Base-by-base conservation (phyloP, 108 stramenopile genomes). In the Nitzschia sp. region DNA sequence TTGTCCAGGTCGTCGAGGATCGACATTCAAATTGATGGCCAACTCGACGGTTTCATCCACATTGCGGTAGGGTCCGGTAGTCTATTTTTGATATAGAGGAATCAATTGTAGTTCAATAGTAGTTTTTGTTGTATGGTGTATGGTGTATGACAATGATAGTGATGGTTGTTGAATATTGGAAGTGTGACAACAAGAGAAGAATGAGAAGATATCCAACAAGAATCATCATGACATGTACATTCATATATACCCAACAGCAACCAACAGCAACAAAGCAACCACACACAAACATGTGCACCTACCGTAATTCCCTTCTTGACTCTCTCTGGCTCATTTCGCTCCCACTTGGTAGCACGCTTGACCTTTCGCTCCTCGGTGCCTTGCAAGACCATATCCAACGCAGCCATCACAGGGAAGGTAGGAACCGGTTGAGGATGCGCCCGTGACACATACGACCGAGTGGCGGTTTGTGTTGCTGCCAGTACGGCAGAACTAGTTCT, bases 1-100 rank as follows among this genome's bases (percentile, higher is more conserved):
- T 69, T 98, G 96, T 46, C 94, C 94, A 8, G 96, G 89, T 73
- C 96, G 96, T 24, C 98, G 84, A 10, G 96, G 96, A 79, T 98
- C 98, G 1, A 98, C 58, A 75, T 93, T 94, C 42, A 96, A 72
- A 52, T 90, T 86, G 38, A 98, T 53, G 14, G 92, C 90, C 57
- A 98, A 20, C 39, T 96, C 95, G 15, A 98, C 69, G 7, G 92
- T 92, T 72, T 98, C 88, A 60, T 92, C 88, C 67, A 83, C 73
- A 62, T 71, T 71, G 51, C 86, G 70, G 67, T 87, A 85, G 39
- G 77, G 69, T 43, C 58, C 76, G 20, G 50, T 51, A 54, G 63
- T 66, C 58, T 70, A n/a, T n/a, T n/a, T n/a, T n/a, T n/a, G n/a
- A n/a, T n/a, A n/a, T n/a, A n/a, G n/a, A n/a, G n/a, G n/a, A n/a